Conservation (phyloP, 1,139 yeast genomes). For the Hanseniaspora gamundiae region DNA sequence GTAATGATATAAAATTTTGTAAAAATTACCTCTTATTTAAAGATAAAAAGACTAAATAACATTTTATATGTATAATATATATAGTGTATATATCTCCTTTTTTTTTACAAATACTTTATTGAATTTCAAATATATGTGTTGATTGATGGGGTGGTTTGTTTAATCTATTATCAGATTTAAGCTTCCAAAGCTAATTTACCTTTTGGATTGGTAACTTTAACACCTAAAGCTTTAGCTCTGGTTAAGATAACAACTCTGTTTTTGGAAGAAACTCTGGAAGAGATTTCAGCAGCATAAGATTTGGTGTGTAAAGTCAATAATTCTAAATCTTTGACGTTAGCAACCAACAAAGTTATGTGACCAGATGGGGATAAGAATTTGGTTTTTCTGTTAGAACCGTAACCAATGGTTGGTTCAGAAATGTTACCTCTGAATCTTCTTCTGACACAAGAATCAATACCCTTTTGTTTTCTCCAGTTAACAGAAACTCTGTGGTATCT, state of each 20-base stretch:
- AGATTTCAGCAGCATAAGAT: constrained; percentile 99
- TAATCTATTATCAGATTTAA: constrained; percentile 43
- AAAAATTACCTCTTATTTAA: no score
- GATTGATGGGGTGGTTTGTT: no score
- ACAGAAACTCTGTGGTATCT: constrained; percentile 97
- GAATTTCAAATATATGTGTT: neutral
- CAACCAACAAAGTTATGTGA: constrained; percentile 91
- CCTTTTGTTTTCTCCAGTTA: constrained; percentile 99
- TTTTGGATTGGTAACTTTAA: constrained; percentile 98
- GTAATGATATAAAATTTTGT: no score
- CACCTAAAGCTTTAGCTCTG: constrained; percentile 97
- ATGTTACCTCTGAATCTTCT: constrained; percentile 99
- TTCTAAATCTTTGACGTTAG: constrained; percentile 89
- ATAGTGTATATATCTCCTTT: neutral
- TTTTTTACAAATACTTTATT: neutral
- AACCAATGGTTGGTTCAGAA: constrained; percentile 99
- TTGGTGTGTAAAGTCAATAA: constrained; percentile 93
- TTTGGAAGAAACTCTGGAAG: constrained; percentile 96
- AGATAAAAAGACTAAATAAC: no score
- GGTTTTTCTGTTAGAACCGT: constrained; percentile 99
- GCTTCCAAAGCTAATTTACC: constrained; percentile 98
- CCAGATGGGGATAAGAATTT: constrained; percentile 95
- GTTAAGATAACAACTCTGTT: constrained; percentile 95
- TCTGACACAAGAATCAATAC: constrained; percentile 99
- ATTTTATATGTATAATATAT: no score